Percentiles rank a stretch among this genome's conserved stretches.
These are phyloP conservation scores for Mycocentrospora acerina DNA, from an alignment of 2,329 filamentous ascomycete genomes.

Conservation along the genomic window DNA sequence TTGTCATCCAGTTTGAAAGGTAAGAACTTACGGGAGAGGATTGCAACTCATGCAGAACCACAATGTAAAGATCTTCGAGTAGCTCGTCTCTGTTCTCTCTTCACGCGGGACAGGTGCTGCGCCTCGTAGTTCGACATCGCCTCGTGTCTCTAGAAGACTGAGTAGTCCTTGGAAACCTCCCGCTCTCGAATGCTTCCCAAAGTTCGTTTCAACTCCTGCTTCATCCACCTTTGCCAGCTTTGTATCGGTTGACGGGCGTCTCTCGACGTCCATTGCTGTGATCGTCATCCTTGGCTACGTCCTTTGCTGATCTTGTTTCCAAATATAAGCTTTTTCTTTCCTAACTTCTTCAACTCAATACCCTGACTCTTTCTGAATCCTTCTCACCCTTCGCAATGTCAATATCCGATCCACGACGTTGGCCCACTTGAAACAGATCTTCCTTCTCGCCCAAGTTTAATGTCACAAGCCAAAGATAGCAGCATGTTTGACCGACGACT, in stretches of 20 bases:
- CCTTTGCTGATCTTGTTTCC: too few species aligned
- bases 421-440: too few species aligned
- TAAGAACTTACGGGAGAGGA: conserved; percentile 55
- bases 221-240: neutral
- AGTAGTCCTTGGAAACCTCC: conserved; percentile 17
- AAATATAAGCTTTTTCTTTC: too few species aligned
- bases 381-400: too few species aligned
- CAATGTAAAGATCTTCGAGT: conserved; percentile 60
- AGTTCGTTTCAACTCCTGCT: conserved; percentile 1
- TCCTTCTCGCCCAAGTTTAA: too few species aligned
- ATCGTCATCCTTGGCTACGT: neutral
- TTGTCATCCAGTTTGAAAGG: neutral
- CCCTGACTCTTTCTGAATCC: too few species aligned
- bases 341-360: too few species aligned
- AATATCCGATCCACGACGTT: too few species aligned
- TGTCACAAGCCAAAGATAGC: too few species aligned
- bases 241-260: neutral
- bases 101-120: conserved; percentile 59
- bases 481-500: too few species aligned
- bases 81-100: conserved; percentile 55
- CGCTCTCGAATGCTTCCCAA: conserved; percentile 13
- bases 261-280: neutral
- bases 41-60: conserved; percentile 62
- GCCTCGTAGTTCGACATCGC: conserved; percentile 45
- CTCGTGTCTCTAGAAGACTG: conserved; percentile 21